These are phyloP conservation scores for Brassica napus DNA, from an alignment of 345 rosid genomes.

Conservation along the genomic window DNA sequence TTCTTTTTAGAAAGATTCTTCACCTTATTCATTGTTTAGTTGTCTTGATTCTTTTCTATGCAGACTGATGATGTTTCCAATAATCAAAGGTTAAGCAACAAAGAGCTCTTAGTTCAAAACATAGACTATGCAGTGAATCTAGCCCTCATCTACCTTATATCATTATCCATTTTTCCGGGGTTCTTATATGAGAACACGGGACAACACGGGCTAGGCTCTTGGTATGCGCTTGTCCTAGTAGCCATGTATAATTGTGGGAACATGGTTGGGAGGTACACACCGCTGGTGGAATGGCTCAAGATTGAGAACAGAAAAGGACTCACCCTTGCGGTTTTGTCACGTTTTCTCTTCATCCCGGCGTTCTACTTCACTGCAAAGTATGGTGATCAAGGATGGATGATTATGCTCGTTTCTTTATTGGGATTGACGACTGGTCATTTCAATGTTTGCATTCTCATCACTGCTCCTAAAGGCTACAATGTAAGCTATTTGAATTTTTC, in stretches of 20 bases:
- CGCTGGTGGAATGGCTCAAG: slow-evolving; percentile 54
- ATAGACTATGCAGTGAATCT: slow-evolving; percentile 68
- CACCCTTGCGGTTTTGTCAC: slow-evolving; percentile 51
- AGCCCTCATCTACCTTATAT: slow-evolving; percentile 60
- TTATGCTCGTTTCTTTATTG: slow-evolving; percentile 61
- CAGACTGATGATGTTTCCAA: slow-evolving; percentile 37
- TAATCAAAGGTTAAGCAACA: slow-evolving; percentile 53
- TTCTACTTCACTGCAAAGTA: slow-evolving; percentile 88
- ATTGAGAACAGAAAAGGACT: slow-evolving; percentile 70
- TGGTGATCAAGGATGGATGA: slow-evolving; percentile 95
- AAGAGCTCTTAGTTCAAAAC: slow-evolving; percentile 56
- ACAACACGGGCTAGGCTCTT: slow-evolving; percentile 54
- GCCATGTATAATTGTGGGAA: slow-evolving; percentile 74
- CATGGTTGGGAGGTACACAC: slow-evolving; percentile 64
- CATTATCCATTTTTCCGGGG: slow-evolving; percentile 83
- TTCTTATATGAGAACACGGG: slow-evolving; percentile 85
- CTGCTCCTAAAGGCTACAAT: slow-evolving; percentile 66
- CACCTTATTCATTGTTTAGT: background rate
- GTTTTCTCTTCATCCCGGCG: slow-evolving; percentile 67
- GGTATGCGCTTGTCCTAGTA: slow-evolving; percentile 75
- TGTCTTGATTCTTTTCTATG: no score
- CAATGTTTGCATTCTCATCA: slow-evolving; percentile 77
- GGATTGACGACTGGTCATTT: slow-evolving; percentile 82
- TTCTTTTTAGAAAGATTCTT: background rate
- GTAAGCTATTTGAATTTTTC: background rate